Evolutionary conservation across 1,139 yeast species (phyloP).

Genomic region (Suhomyces terraborum): DNA sequence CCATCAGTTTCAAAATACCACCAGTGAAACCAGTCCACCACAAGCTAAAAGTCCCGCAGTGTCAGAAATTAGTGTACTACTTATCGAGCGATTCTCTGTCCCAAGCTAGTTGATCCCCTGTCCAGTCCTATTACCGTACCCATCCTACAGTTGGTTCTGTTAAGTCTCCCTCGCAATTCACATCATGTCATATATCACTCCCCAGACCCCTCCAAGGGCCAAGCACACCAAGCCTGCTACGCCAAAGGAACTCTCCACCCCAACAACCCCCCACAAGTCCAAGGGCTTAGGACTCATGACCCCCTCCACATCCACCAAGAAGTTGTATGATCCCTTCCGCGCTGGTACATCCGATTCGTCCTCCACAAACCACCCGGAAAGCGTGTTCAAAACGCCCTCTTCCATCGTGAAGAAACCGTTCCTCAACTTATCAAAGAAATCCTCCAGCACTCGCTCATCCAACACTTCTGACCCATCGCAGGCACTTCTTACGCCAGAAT

Average conservation of each 20-base stretch:
- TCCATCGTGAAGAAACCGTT: slow-evolving; percentile 16
- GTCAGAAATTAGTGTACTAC: too few species aligned
- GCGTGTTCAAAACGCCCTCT: slow-evolving; percentile 18
- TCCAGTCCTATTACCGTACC: too few species aligned
- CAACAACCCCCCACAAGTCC: slow-evolving; percentile 11
- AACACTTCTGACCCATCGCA: not conserved
- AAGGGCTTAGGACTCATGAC: slow-evolving; percentile 13
- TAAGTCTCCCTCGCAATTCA: not conserved
- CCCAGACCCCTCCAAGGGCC: slow-evolving; percentile 14
- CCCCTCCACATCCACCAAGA: slow-evolving; percentile 16
- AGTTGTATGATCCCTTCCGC: slow-evolving; percentile 12
- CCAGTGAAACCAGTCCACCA: too few species aligned
- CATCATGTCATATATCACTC: slow-evolving; percentile 9
- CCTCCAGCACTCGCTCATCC: not conserved
- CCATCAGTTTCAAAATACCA: too few species aligned
- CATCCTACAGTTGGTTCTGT: too few species aligned
- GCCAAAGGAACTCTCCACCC: slow-evolving; percentile 10
- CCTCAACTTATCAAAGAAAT: slow-evolving; percentile 2
- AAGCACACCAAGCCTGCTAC: slow-evolving; percentile 7
- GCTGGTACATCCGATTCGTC: not conserved
- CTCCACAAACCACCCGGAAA: not conserved
- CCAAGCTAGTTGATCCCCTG: too few species aligned
- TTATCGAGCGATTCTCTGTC: too few species aligned
- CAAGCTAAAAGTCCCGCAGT: too few species aligned
- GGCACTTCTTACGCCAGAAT: slow-evolving; percentile 36